A percentile compares a stretch with the other conserved stretches of the same genome.
phyloP scores from a whole-genome alignment of 805 yeast species.

The Yarrowia deformans region DNA sequence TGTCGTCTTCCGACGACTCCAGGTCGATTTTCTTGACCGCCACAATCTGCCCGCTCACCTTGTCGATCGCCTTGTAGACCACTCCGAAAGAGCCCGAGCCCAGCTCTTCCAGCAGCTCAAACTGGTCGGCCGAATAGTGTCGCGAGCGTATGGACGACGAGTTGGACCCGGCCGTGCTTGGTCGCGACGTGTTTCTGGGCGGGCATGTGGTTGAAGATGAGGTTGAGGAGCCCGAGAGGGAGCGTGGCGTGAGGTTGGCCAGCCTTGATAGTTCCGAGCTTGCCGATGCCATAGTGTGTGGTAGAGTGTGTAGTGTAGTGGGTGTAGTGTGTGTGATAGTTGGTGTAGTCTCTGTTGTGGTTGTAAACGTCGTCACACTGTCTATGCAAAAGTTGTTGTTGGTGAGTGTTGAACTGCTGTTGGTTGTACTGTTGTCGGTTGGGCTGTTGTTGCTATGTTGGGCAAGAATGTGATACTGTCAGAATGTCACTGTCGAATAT shows the following conservation, averaged over 20 bases:
- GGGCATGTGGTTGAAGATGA: slow-evolving; percentile 46
- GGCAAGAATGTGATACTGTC: too few species aligned
- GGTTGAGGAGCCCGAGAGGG: slow-evolving; percentile 42
- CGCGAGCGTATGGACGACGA: slow-evolving; percentile 41
- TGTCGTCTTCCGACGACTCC: slow-evolving; percentile 80
- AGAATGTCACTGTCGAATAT: too few species aligned
- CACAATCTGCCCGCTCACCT: slow-evolving; percentile 56
- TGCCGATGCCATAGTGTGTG: slow-evolving; percentile 8
- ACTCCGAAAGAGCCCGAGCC: slow-evolving; percentile 46
- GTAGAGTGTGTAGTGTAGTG: neutral
- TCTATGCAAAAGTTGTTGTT: too few species aligned
- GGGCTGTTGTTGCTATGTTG: too few species aligned
- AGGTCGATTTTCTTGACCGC: slow-evolving; percentile 89
- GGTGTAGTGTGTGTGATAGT: neutral
- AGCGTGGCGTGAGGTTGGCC: slow-evolving; percentile 26
- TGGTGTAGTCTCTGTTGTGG: neutral
- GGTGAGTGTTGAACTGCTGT: too few species aligned
- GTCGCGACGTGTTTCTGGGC: slow-evolving; percentile 3
- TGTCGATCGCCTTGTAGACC: slow-evolving; percentile 48
- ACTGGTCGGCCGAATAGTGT: slow-evolving; percentile 54
- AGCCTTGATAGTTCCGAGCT: slow-evolving; percentile 20
- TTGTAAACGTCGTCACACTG: too few species aligned
- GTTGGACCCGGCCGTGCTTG: slow-evolving; percentile 24
- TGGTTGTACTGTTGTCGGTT: too few species aligned
- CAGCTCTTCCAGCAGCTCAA: slow-evolving; percentile 51